These are phyloP conservation scores for Asterella californica DNA, from an alignment of 225 moss, liverwort and hornwort species.

Conservation along the genomic window DNA sequence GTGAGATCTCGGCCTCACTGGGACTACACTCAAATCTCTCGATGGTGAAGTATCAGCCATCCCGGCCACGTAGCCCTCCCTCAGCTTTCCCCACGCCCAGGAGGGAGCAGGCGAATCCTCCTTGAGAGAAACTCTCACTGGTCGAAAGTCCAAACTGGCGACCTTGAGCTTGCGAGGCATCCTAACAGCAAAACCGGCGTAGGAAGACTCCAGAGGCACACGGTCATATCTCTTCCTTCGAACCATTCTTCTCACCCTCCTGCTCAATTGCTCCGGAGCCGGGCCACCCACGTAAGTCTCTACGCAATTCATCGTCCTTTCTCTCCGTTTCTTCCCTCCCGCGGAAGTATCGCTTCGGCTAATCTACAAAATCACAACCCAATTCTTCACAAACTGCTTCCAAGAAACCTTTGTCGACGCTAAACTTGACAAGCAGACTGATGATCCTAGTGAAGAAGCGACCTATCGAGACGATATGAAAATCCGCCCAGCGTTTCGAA, in stretches of 20 bases:
- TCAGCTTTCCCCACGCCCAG: constrained; percentile 1
- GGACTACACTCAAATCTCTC: constrained; percentile 5
- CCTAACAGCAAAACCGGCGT: constrained; percentile 4
- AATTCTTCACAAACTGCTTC: neutral
- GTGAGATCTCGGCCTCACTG: constrained; percentile 9
- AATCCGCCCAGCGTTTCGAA: neutral
- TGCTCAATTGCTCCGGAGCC: constrained; percentile 5
- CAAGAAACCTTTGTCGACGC: neutral
- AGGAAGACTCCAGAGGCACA: neutral
- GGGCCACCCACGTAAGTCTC: constrained; percentile 7
- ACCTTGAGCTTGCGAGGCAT: constrained; percentile 24
- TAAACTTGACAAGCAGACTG: no score
- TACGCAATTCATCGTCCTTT: constrained; percentile 1
- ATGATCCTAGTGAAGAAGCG: no score
- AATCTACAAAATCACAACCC: neutral
- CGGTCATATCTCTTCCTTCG: constrained; percentile 19
- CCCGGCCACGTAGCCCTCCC: constrained; percentile 1
- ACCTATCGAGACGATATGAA: neutral
- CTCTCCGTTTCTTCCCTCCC: neutral
- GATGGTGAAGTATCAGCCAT: neutral
- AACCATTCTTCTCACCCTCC: constrained; percentile 5
- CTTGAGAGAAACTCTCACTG: neutral
- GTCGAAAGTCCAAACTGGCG: constrained; percentile 18
- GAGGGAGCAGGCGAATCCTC: neutral
- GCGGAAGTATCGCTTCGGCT: neutral